Evolutionary conservation across 345 rosid species (phyloP).

Genomic region (Pistacia atlantica): DNA sequence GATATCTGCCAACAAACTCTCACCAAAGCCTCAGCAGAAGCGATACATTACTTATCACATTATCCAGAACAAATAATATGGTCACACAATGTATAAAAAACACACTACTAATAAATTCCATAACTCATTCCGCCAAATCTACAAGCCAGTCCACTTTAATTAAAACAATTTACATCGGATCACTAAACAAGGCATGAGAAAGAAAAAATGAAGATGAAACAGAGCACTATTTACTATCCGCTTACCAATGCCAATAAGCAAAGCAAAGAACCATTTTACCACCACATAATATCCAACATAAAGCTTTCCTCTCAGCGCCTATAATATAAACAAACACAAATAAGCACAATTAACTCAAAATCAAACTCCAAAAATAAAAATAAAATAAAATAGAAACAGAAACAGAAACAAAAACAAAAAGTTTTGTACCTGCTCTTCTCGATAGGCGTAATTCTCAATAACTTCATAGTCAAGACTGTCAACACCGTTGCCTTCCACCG

Average conservation of each 20-base stretch:
- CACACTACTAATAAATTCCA: background rate
- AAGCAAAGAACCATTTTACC: conserved; percentile 94
- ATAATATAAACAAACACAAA: conserved; percentile 10
- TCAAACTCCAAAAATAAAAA: background rate
- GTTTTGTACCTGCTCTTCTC: conserved; percentile 77
- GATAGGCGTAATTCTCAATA: conserved; percentile 85
- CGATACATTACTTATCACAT: background rate
- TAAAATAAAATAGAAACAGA: background rate
- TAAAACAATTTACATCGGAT: background rate
- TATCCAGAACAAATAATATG: background rate
- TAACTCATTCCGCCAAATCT: background rate
- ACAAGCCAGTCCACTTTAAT: background rate
- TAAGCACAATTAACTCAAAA: background rate
- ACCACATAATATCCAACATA: conserved; percentile 68
- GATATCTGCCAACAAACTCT: background rate
- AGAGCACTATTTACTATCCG: conserved; percentile 1
- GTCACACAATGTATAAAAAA: background rate
- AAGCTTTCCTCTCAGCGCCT: conserved; percentile 92
- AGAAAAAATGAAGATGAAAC: background rate
- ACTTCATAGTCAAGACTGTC: conserved; percentile 97
- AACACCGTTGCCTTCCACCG: conserved; percentile 38
- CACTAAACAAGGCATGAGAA: background rate
- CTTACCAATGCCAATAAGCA: conserved; percentile 90
- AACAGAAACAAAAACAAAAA: background rate
- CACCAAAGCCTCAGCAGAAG: conserved; percentile 1